Base-by-base conservation (phyloP, 495 filamentous ascomycete genomes). In the Penicillium chermesinum region DNA sequence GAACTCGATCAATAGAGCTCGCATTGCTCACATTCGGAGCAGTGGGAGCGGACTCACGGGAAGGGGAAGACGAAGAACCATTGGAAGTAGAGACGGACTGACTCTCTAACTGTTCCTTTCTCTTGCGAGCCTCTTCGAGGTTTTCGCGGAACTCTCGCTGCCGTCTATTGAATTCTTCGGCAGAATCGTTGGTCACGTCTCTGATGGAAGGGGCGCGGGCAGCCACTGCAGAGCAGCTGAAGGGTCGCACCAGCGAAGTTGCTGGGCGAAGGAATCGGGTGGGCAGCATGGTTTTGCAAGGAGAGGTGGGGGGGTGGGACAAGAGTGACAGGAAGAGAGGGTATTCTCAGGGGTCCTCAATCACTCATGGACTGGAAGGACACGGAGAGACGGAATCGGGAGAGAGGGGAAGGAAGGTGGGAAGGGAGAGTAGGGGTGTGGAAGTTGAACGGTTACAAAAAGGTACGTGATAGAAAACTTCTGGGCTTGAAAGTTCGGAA, bases 81-180 rank as follows among this genome's bases (percentile, higher is more conserved):
- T 62, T 57, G 67, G 70, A 69, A 65, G 67, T 60, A 69, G 64
- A 57, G 67, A 69, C 66, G 66, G 69, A 84, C 80, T 83, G 76
- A 91, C 87, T 90, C 74, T 88, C 86, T 87, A 86, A 81, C 76
- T 84, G 77, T 77, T 87, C 82, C 77, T 77, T 80, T 65, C 71
- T 73, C 72, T 80, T 86, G 66, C 87, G 79, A 64, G 81, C 82
- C 63, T 83, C 80, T 55, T 83, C 80, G 47, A 95, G 72, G 68
- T 87, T 75, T 66, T 89, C 84, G 58, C 93, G 85, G 73, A 96
- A 98, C 60, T 85, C 78, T 61, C 83, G 84, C 72, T 95, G 91
- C 54, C 82, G 82, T 36, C 78, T 72, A 62, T 85, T 85, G 78
- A 96, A 98, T 27, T 77, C 72, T 27, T 81, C 72, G 34, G 83